A percentile compares a stretch with the other conserved stretches of the same genome.
Evolutionary conservation across 2,329 filamentous ascomycete species (phyloP).

Genomic region (Diplodia intermedia): DNA sequence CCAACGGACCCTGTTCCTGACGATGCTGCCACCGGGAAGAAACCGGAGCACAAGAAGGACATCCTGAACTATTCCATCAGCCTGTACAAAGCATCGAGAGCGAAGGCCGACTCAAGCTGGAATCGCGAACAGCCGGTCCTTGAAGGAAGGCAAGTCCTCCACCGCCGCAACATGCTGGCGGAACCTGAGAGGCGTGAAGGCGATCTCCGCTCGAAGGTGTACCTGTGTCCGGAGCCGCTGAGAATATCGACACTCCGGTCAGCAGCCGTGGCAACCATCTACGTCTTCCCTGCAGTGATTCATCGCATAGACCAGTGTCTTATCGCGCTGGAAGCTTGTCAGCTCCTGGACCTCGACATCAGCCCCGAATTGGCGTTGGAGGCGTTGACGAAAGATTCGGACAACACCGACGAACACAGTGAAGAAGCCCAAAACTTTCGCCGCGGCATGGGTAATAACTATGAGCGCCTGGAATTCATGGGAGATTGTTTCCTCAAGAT

Average conservation of each 20-base stretch:
- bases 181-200: constrained; percentile 64
- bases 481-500: constrained; percentile 96
- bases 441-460: constrained; percentile 89
- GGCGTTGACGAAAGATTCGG: constrained; percentile 90
- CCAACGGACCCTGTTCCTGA: constrained; percentile 70
- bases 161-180: constrained; percentile 85
- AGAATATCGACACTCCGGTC: constrained; percentile 77
- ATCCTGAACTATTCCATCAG: constrained; percentile 88
- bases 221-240: constrained; percentile 78
- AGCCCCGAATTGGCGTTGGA: constrained; percentile 77
- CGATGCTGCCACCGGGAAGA: constrained; percentile 35
- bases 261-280: constrained; percentile 72
- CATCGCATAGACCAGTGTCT: constrained; percentile 82
- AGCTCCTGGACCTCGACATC: constrained; percentile 68
- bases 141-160: constrained; percentile 72
- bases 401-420: constrained; percentile 77
- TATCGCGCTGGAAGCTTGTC: constrained; percentile 77
- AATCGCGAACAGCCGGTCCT: constrained; percentile 80
- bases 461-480: constrained; percentile 91
- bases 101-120: constrained; percentile 54
- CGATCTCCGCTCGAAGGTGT: constrained; percentile 62
- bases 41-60: constrained; percentile 59
- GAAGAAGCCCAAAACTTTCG: constrained; percentile 75
- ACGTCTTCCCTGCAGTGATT: constrained; percentile 83
- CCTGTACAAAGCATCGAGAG: constrained; percentile 68